Conservation (phyloP, 2,329 filamentous ascomycete species). For the Paecilomyces sp. region DNA sequence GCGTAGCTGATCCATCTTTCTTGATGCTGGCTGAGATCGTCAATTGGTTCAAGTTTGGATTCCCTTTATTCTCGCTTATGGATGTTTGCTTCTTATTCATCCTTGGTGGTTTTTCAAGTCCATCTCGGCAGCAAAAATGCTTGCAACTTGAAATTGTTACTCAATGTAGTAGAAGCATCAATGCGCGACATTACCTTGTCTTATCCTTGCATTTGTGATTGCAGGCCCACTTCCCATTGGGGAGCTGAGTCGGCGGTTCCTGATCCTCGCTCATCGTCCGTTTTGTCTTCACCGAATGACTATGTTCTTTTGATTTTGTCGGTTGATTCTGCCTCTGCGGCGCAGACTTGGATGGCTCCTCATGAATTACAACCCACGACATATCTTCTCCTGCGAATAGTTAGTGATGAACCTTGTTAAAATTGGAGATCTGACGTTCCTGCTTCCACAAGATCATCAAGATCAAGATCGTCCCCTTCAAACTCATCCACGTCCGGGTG, state of each 20-base stretch:
- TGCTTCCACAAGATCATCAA: constrained; percentile 44
- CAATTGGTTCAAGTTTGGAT: constrained; percentile 19
- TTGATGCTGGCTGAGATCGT: constrained; percentile 21
- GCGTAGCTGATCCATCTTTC: constrained; percentile 10
- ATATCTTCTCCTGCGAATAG: constrained; percentile 8
- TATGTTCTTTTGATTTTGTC: constrained; percentile 4
- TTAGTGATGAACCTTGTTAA: neutral
- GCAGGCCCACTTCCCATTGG: constrained; percentile 68
- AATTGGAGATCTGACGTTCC: constrained; percentile 17
- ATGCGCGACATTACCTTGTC: constrained; percentile 9
- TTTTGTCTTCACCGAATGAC: neutral
- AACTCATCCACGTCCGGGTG: constrained; percentile 39
- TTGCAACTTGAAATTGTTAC: constrained; percentile 48
- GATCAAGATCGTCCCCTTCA: constrained; percentile 46
- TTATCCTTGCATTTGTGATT: constrained; percentile 63
- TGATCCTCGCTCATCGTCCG: constrained; percentile 7
- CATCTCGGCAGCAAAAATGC: constrained; percentile 66
- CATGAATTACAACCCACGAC: constrained; percentile 14
- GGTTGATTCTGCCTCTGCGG: neutral
- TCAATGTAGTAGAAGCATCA: constrained; percentile 20
- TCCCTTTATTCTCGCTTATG: constrained; percentile 10
- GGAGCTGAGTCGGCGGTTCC: constrained; percentile 45
- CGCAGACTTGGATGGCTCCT: constrained; percentile 1
- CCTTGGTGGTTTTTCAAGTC: constrained; percentile 57
- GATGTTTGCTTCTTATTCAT: constrained; percentile 18